These are phyloP conservation scores for Macaranga tanarius DNA, from an alignment of 441 rosid genomes.

Conservation along the genomic window DNA sequence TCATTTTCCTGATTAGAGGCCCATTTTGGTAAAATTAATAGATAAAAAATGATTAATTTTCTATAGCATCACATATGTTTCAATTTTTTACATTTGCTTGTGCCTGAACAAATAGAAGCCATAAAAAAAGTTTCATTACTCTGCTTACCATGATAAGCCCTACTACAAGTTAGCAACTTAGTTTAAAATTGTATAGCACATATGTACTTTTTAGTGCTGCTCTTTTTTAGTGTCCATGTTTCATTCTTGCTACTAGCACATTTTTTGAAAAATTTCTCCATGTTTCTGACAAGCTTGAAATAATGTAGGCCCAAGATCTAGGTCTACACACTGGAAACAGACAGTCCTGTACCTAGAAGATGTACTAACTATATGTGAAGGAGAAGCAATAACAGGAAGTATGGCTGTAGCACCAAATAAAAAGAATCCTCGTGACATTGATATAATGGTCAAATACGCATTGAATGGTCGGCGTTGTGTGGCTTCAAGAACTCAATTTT, in stretches of 20 bases:
- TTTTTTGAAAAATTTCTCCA: too few species aligned
- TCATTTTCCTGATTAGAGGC: not conserved
- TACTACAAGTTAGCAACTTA: not conserved
- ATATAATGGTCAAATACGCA: slow-evolving; percentile 75
- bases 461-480: slow-evolving; percentile 63
- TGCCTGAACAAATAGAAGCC: too few species aligned
- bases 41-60: not conserved
- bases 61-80: not conserved
- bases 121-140: not conserved
- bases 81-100: not conserved
- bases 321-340: slow-evolving; percentile 96
- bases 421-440: slow-evolving; percentile 92
- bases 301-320: slow-evolving; percentile 59
- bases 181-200: too few species aligned
- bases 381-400: slow-evolving; percentile 79
- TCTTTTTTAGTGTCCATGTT: not conserved
- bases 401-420: slow-evolving; percentile 85
- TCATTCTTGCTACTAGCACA: not conserved
- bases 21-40: not conserved
- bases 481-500: slow-evolving; percentile 66
- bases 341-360: slow-evolving; percentile 92
- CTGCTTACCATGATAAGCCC: not conserved
- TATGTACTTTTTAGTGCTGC: not conserved
- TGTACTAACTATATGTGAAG: slow-evolving; percentile 86
- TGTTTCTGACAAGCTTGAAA: slow-evolving; percentile 10